These are phyloP conservation scores for Alternaria sp. DNA, from an alignment of 2,329 filamentous ascomycete genomes.

Conservation along the genomic window DNA sequence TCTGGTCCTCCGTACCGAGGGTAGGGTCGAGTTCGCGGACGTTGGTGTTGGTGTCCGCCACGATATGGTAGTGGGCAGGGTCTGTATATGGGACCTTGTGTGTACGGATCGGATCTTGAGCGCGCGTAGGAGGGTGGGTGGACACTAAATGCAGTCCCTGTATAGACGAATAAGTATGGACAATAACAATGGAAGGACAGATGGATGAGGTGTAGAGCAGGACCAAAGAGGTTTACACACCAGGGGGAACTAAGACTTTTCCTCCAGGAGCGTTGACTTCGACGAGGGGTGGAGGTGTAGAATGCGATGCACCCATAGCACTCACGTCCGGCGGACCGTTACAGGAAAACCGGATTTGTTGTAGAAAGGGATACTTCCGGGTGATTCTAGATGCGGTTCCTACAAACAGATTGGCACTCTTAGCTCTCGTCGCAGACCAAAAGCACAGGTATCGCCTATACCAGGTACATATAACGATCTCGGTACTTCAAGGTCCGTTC, in stretches of 20 bases:
- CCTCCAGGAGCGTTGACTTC: constrained; percentile 29
- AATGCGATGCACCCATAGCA: constrained; percentile 34
- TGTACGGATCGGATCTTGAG: background rate
- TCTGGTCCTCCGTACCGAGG: background rate
- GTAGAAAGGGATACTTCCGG: background rate
- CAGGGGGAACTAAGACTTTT: constrained; percentile 31
- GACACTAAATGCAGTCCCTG: constrained; percentile 14
- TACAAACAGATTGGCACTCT: background rate
- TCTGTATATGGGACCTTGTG: constrained; percentile 7
- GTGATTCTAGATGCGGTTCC: background rate
- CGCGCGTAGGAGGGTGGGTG: constrained; percentile 6
- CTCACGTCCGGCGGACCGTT: background rate
- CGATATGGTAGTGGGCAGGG: background rate
- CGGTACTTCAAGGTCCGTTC: background rate
- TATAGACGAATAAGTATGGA: background rate
- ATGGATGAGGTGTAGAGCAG: background rate
- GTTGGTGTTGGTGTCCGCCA: background rate
- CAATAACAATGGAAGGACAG: background rate
- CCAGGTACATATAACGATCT: background rate
- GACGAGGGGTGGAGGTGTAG: constrained; percentile 35
- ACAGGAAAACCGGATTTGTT: background rate
- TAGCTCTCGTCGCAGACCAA: background rate
- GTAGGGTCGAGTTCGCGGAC: background rate
- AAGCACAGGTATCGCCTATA: background rate
- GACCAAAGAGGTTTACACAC: background rate